Evolutionary conservation across 495 filamentous ascomycete species (phyloP), one percentile per base, ranked within the genome.

Genomic region (Daldinia bambusicola): DNA sequence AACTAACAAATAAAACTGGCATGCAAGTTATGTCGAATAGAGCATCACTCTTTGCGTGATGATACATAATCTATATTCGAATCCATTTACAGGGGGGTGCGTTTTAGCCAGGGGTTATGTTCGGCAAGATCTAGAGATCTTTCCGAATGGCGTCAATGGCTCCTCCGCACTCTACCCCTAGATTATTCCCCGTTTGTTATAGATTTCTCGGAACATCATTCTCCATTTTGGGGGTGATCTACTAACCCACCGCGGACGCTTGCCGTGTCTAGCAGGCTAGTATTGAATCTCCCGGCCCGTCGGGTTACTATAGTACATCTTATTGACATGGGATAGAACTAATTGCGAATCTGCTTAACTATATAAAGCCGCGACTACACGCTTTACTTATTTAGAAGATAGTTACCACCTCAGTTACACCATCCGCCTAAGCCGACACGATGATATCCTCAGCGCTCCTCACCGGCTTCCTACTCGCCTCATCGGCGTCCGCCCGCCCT

Each of bases 371-470:
- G 12, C n/a, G 5, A 41, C 18, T 50, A 48, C 59, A 20, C 59
- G 16, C 34, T 48, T 43, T 12, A 7, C 37, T 1, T 30, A 10
- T 40, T 34, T n/a, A 4, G 6, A 30, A 34, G 31, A 38, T 20
- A 0, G 22, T 16, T 3, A 12, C 30, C 0, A 14, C 6, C 4
- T 20, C 0, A 18, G 30, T 61, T 8, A 57, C 52, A 8, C 26
- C 18, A 53, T 16, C 10, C 30, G 37, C 18, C 1, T 16, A 61
- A 37, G n/a, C 34, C 38, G 2, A 38, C 32, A 77, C 59, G 20
- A 76, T 77, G 75, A 58, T 75, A 64, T 75, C 72, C 51, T 66
- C 57, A 41, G 45, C 58, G 12, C 52, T 77, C n/a, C 20, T 75
- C 32, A 63, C 59, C 48, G 57, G 68, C 66, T 50, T 76, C 32